These are phyloP conservation scores for Carpinus fangiana DNA, from an alignment of 306 rosid genomes.

Conservation along the genomic window DNA sequence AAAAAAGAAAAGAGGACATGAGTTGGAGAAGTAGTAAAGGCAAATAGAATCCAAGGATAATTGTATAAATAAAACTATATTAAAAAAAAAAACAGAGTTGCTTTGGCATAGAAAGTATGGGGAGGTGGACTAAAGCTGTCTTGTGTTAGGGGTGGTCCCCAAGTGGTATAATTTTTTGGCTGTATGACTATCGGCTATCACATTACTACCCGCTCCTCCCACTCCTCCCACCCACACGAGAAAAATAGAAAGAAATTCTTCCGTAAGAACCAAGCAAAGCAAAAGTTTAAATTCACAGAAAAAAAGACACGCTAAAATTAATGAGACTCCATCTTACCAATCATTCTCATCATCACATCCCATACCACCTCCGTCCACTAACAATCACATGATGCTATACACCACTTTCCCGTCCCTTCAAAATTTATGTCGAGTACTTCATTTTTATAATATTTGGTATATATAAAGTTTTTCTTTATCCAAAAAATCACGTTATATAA, in stretches of 20 bases:
- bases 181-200: not conserved
- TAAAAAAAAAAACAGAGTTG: not conserved
- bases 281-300: constrained; percentile 39
- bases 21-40: constrained; percentile 44
- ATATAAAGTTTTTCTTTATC: too few species aligned
- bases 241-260: constrained; percentile 28
- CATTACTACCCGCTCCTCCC: constrained; percentile 11
- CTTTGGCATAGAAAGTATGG: constrained; percentile 36
- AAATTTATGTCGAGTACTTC: too few species aligned
- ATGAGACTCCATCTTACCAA: constrained; percentile 23
- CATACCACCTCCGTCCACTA: constrained; percentile 10
- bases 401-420: too few species aligned
- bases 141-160: constrained; percentile 41
- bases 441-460: too few species aligned
- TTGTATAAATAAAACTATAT: not conserved
- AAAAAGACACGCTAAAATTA: constrained; percentile 14
- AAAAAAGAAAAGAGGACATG: constrained; percentile 11
- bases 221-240: not conserved
- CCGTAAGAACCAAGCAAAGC: constrained; percentile 70
- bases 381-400: too few species aligned
- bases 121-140: constrained; percentile 50
- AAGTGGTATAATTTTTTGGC: constrained; percentile 5
- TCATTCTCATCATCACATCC: constrained; percentile 43
- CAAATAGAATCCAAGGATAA: constrained; percentile 61
- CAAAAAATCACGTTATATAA: too few species aligned